Conservation (phyloP, 2,329 filamentous ascomycete genomes). For the Escovopsis sp. region DNA sequence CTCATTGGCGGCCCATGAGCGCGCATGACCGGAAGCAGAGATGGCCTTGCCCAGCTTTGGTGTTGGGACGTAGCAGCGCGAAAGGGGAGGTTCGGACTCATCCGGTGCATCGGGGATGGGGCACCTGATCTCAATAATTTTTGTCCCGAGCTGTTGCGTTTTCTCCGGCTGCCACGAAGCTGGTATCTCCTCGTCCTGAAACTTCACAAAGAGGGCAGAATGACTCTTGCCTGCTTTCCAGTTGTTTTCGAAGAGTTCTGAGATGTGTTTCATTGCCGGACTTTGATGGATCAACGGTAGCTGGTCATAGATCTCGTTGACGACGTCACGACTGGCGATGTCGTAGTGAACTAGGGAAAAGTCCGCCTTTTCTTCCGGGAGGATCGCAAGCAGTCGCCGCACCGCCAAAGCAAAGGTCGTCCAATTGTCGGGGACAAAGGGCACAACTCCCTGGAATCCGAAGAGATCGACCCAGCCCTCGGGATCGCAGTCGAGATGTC, state of each 20-base stretch:
- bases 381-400: constrained; percentile 11
- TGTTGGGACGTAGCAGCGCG: constrained; percentile 2
- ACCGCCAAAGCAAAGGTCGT: constrained; percentile 9
- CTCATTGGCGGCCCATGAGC: constrained; percentile 12
- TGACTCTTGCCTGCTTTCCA: neutral
- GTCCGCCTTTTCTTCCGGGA: neutral
- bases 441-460: constrained; percentile 18
- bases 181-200: constrained; percentile 1
- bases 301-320: neutral
- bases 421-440: constrained; percentile 10
- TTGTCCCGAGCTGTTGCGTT: constrained; percentile 5
- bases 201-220: constrained; percentile 11
- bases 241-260: neutral
- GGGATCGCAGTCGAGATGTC: neutral
- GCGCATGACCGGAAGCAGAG: neutral
- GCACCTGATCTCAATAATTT: constrained; percentile 6
- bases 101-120: neutral
- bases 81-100: neutral
- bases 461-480: constrained; percentile 7
- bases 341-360: constrained; percentile 8
- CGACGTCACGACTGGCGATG: neutral
- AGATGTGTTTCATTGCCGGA: neutral
- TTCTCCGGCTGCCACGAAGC: constrained; percentile 9
- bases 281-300: neutral
- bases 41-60: neutral